Conservation (phyloP, 192 early-diverging fungal species). For the Chytriomyces confervae region DNA sequence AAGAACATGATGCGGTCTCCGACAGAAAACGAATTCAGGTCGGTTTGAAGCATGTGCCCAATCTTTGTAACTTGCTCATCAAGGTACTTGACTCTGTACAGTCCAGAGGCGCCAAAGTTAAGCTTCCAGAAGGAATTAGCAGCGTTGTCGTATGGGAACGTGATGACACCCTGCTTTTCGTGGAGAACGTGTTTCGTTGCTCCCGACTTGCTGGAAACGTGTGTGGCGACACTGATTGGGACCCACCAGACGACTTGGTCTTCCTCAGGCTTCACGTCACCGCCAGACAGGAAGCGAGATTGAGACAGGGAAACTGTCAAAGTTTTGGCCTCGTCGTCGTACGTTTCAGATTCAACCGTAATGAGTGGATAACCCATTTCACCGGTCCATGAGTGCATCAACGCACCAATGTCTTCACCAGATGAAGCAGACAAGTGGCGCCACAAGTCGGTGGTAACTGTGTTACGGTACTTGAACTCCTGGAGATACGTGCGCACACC, state of each 20-base stretch:
- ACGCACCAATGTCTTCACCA: slow-evolving; percentile 77
- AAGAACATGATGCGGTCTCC: slow-evolving; percentile 84
- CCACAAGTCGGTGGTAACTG: slow-evolving; percentile 90
- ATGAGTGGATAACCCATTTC: slow-evolving; percentile 87
- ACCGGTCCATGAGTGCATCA: slow-evolving; percentile 90
- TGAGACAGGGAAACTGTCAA: slow-evolving; percentile 73
- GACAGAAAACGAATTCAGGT: slow-evolving; percentile 42
- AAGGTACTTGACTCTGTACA: slow-evolving; percentile 80
- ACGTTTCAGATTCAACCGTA: slow-evolving; percentile 65
- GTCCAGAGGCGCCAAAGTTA: slow-evolving; percentile 78
- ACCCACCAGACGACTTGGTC: slow-evolving; percentile 85
- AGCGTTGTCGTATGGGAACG: slow-evolving; percentile 51
- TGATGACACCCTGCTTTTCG: slow-evolving; percentile 48
- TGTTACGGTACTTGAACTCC: slow-evolving; percentile 83
- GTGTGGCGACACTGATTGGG: slow-evolving; percentile 66
- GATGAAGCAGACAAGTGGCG: slow-evolving; percentile 76
- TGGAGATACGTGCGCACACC: slow-evolving; percentile 70
- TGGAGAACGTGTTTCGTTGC: slow-evolving; percentile 62
- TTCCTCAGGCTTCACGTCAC: slow-evolving; percentile 76
- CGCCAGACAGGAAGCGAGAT: slow-evolving; percentile 82
- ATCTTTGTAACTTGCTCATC: slow-evolving; percentile 43
- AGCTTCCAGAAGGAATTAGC: slow-evolving; percentile 76
- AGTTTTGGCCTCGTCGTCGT: slow-evolving; percentile 46
- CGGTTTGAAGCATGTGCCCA: slow-evolving; percentile 58
- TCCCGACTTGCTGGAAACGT: slow-evolving; percentile 46